Evolutionary conservation across 257 asterid genomes (phyloP).

Genomic region (Primulina eburnea): DNA sequence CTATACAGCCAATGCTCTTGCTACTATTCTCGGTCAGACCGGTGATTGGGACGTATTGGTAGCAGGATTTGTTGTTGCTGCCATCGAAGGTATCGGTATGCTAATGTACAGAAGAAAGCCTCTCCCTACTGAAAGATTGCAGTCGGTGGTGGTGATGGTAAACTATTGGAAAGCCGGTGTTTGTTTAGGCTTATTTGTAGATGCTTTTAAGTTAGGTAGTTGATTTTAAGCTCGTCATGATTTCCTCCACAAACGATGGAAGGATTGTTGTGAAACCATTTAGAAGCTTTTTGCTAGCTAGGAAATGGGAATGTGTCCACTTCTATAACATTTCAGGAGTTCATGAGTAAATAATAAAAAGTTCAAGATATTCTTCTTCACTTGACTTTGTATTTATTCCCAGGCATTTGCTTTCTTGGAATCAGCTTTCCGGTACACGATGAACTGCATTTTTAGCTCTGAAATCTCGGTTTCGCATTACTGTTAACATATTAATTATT

Average conservation of each 20-base stretch:
- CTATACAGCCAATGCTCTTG: conserved; percentile 92
- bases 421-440: too few relatives aligned
- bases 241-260: background rate
- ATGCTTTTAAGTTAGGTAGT: conserved; percentile 97
- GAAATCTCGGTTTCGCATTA: too few relatives aligned
- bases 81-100: conserved; percentile 93
- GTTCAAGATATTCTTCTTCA: too few relatives aligned
- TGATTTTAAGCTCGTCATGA: conserved; percentile 27
- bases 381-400: too few relatives aligned
- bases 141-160: conserved; percentile 69
- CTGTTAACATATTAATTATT: too few relatives aligned
- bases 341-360: too few relatives aligned
- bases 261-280: conserved; percentile 10
- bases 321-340: too few relatives aligned
- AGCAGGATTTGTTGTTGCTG: conserved; percentile 88
- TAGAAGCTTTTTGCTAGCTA: too few relatives aligned
- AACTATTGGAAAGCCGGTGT: conserved; percentile 98
- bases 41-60: conserved; percentile 98
- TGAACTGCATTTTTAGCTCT: too few relatives aligned
- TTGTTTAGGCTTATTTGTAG: conserved; percentile 94
- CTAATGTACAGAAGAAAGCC: conserved; percentile 76
- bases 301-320: too few relatives aligned
- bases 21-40: conserved; percentile 92
- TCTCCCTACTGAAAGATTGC: conserved; percentile 52
- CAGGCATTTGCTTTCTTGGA: too few relatives aligned